phyloP scores from a whole-genome alignment of 169 alveolate genomes.

The Eimeria acervulina region DNA sequence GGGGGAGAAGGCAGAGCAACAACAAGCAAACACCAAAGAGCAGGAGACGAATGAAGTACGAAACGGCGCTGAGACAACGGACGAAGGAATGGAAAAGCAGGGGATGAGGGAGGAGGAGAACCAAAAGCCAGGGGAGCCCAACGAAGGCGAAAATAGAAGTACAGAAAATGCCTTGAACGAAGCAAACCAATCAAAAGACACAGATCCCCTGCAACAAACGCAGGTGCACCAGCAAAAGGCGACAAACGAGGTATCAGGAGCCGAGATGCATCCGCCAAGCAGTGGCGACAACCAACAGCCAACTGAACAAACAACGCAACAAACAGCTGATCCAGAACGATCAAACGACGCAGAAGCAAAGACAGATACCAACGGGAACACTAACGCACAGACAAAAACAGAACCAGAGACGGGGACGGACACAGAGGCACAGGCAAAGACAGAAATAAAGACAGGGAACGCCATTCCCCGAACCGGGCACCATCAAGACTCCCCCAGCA shows the following conservation, averaged over 20 bases:
- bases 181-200: neutral
- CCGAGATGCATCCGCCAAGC: neutral
- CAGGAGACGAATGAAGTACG: neutral
- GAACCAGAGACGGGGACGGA: neutral
- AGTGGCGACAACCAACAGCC: neutral
- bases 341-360: neutral
- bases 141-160: neutral
- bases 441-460: neutral
- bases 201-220: neutral
- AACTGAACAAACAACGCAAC: neutral
- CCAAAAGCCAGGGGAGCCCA: neutral
- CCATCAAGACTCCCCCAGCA: neutral
- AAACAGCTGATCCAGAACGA: neutral
- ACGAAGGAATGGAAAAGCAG: neutral
- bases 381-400: neutral
- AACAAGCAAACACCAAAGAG: neutral
- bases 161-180: neutral
- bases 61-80: neutral
- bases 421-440: neutral
- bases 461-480: neutral
- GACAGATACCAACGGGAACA: neutral
- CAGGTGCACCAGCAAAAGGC: neutral
- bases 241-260: neutral
- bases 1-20: neutral
- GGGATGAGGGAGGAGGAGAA: neutral